Evolutionary conservation across 139 green algal genomes (phyloP).

Genomic region (Chlorella sp.): DNA sequence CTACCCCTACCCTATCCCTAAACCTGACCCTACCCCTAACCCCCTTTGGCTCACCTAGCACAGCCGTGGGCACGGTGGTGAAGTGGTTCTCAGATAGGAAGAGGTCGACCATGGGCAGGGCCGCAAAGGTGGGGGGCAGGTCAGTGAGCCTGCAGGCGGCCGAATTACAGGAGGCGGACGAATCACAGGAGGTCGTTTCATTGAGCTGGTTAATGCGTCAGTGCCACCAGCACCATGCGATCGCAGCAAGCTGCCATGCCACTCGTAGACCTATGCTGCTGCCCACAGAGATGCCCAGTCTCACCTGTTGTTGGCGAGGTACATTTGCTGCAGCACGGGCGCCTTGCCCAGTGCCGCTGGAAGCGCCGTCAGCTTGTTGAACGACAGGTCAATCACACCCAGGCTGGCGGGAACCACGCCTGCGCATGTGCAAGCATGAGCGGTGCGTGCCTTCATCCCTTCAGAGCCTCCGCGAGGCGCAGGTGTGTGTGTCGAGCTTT

Average conservation of each 20-base stretch:
- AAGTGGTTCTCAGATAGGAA: conserved; percentile 46
- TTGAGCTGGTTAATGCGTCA: no score
- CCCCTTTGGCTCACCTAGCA: conserved; percentile 4
- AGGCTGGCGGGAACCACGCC: conserved; percentile 26
- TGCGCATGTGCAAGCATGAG: no score
- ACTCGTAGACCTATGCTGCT: no score
- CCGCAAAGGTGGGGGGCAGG: conserved; percentile 27
- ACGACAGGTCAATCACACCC: conserved; percentile 43
- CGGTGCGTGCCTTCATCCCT: no score
- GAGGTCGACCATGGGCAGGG: conserved; percentile 45
- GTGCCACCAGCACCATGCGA: no score
- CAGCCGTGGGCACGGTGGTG: conserved; percentile 16
- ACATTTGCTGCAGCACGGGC: conserved; percentile 39
- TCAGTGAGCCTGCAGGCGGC: conserved; percentile 16
- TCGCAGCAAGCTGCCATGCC: no score
- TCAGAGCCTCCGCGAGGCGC: no score
- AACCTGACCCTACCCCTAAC: neutral
- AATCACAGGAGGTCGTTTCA: no score
- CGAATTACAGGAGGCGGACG: no score
- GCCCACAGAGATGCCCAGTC: no score
- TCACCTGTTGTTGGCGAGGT: conserved; percentile 13
- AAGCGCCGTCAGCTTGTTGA: conserved; percentile 39
- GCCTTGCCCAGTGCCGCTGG: conserved; percentile 22
- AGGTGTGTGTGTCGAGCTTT: no score
- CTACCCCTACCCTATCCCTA: no score